Conservation (phyloP, 768 basidiomycete species). For the Baorangia bicolor region DNA sequence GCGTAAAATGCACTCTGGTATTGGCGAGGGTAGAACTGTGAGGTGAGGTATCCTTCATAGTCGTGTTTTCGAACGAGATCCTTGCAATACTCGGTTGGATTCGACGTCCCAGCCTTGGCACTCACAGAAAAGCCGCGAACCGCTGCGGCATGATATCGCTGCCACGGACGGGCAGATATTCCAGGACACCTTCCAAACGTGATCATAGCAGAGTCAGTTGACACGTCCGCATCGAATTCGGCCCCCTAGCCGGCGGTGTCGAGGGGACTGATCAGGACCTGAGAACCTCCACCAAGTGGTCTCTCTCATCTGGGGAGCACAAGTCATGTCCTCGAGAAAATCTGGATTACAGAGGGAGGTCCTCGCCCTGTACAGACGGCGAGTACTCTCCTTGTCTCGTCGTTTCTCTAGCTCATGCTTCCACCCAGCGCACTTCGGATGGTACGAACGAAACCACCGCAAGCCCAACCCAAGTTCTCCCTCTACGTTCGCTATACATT, state of each 20-base stretch:
- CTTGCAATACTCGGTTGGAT: slow-evolving; percentile 65
- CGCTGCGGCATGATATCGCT: neutral
- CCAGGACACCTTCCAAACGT: slow-evolving; percentile 9
- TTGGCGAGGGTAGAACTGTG: slow-evolving; percentile 70
- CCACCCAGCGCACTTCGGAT: slow-evolving; percentile 68
- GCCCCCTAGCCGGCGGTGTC: slow-evolving; percentile 24
- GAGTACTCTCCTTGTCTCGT: neutral
- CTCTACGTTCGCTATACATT: slow-evolving; percentile 71
- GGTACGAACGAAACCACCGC: slow-evolving; percentile 62
- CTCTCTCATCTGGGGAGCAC: neutral
- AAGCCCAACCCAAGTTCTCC: slow-evolving; percentile 61
- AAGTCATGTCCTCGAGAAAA: slow-evolving; percentile 29
- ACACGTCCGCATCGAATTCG: neutral
- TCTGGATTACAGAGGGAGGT: slow-evolving; percentile 57
- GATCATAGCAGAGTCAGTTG: slow-evolving; percentile 17
- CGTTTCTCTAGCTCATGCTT: slow-evolving; percentile 6
- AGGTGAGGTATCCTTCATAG: slow-evolving; percentile 74
- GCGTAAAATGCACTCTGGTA: slow-evolving; percentile 70
- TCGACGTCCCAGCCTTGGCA: slow-evolving; percentile 20
- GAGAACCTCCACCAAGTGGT: neutral
- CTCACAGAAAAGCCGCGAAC: slow-evolving; percentile 15
- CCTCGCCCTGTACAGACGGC: slow-evolving; percentile 57
- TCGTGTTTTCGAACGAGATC: slow-evolving; percentile 75
- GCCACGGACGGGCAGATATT: slow-evolving; percentile 9
- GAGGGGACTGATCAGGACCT: slow-evolving; percentile 12